Evolutionary conservation across 1,139 yeast species (phyloP).

Genomic region (Ashbya aceris): DNA sequence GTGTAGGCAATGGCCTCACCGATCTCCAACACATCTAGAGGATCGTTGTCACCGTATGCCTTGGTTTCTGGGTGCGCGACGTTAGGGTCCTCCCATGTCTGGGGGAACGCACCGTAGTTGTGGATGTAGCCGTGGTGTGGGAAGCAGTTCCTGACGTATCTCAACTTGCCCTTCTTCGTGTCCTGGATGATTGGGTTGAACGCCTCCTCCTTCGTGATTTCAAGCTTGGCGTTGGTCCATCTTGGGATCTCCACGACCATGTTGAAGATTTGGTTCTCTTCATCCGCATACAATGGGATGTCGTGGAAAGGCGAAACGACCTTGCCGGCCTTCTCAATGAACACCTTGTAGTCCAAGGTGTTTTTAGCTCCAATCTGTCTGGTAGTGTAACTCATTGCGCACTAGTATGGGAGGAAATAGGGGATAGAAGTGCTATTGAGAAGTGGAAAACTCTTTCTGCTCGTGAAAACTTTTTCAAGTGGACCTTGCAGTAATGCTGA

Average conservation of each 20-base stretch:
- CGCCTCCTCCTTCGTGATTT: conserved; percentile 55
- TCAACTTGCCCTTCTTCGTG: conserved; percentile 70
- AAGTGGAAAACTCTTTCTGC: not conserved
- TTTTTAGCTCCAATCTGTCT: conserved; percentile 89
- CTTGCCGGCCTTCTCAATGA: conserved; percentile 57
- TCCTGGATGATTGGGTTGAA: conserved; percentile 85
- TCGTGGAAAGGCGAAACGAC: conserved; percentile 73
- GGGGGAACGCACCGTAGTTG: conserved; percentile 92
- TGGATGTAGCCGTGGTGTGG: conserved; percentile 88
- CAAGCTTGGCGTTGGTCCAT: conserved; percentile 86
- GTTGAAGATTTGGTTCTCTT: conserved; percentile 58
- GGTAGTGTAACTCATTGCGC: conserved; percentile 54
- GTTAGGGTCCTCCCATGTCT: conserved; percentile 90
- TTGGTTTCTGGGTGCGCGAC: conserved; percentile 63
- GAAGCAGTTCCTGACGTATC: conserved; percentile 80
- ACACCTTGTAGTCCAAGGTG: conserved; percentile 86
- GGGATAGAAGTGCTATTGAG: not conserved
- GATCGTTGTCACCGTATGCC: conserved; percentile 84
- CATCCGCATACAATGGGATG: conserved; percentile 59
- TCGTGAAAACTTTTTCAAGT: not conserved
- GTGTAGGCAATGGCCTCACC: conserved; percentile 63
- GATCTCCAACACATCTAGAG: conserved; percentile 83
- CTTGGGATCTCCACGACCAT: conserved; percentile 88
- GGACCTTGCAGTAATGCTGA: no score
- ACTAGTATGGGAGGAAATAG: not conserved